Base-by-base conservation (phyloP, 1,284 basidiomycete species). In the Naganishia albida region DNA sequence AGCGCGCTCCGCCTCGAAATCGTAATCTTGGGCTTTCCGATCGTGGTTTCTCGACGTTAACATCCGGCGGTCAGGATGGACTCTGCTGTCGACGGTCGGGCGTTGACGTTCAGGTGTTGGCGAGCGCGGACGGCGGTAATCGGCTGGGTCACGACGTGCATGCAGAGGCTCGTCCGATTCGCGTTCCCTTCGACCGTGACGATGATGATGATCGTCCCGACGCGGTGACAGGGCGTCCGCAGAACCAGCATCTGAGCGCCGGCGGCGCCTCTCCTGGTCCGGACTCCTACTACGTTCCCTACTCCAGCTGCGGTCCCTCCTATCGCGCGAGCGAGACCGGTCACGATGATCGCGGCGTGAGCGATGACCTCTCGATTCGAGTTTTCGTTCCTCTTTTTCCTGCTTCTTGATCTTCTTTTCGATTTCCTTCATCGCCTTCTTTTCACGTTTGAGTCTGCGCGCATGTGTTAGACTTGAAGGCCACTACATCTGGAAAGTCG, bases 371-470 rank as follows among this genome's bases (percentile, higher is more conserved):
- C 54, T 48, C 39, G 44, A 67, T 23, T 67, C 52, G 30, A 59
- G 15, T 42, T 66, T 25, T 20, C 43, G 59, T 67, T 64, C 52
- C 39, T 76, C 74, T 54, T 74, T 76, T 59, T 75, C 74, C 26
- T 75, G 72, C 26, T 75, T 66, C 62, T 73, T 71, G 18, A 76
- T 50, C 62, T 78, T 74, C 42, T 74, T 71, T 53, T 79, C 78
- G 0, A 70, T 73, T 20, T 74, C 71, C 63, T 74, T 75, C 51
- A 72, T 59, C 20, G 74, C 75, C 28, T 74, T 69, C 48, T 76
- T 69, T 46, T 77, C 81, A 56, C 79, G 78, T 39, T 74, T 63
- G 18, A 75, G 44, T 20, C 75, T 76, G 38, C n/a, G 2, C 39
- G 28, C 39, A 1, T 13, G 52, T 12, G 67, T 38, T n/a, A n/a